Evolutionary conservation across 108 stramenopile species (phyloP), one percentile per base, ranked within the genome.

Genomic region (Stephanodiscus minutulus): DNA sequence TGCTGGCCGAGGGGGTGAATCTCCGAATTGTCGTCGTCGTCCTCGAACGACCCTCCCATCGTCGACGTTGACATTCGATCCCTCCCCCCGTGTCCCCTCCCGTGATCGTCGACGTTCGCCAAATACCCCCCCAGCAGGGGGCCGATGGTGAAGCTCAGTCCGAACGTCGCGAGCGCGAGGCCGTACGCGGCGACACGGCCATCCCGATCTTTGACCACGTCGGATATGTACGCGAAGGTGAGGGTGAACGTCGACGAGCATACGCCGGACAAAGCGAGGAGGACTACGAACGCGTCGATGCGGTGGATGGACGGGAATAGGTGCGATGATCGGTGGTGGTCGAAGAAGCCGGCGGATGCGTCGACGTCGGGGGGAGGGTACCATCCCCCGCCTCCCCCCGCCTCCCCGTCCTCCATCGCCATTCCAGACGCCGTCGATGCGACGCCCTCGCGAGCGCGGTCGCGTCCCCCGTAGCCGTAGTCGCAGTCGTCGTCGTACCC

Each of bases 201-300:
- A 46, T 92, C 79, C 27, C 81, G 86, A 57, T 83, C 73, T 37
- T 77, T 76, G 12, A 97, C 94, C 22, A 94, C 87, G 82, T 99
- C 98, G 15, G 90, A 83, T 44, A 99, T 99, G 83, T 99, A 99
- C 5, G 97, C 96, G 83, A 99, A 99, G 52, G 94, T 93, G 37
- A 99, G 57, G 0, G 98, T 94, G 68, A 99, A 99, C n/a, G 98
- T 99, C 10, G 89, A 89, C 13, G 93, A 84, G 73, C 97, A 98
- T 28, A 96, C 66, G n/a, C 98, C 98, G 10, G 89, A 92, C 12
- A 95, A 41, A 27, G 88, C 83, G 47, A 97, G 68, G 20, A 95
- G 76, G 15, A 84, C 55, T 4, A 95, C 88, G 66, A 95, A 95
- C 27, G 90, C 50, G 43, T 72, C 73, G 18, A 85, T 82, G 20